These are phyloP conservation scores for Candida bentonensis DNA, from an alignment of 805 yeast genomes.

Conservation along the genomic window DNA sequence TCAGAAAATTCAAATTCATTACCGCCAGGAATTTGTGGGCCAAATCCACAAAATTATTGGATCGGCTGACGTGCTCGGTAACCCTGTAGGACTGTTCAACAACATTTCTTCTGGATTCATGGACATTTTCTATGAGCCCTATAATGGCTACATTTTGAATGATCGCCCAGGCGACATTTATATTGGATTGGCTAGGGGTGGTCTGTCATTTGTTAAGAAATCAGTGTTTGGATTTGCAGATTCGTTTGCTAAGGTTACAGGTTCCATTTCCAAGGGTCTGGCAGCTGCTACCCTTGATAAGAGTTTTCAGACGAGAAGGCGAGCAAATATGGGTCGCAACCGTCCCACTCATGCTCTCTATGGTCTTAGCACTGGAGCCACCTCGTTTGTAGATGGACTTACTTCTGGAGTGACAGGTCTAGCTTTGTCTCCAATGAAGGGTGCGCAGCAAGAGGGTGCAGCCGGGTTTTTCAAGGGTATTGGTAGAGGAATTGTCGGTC, in stretches of 20 bases:
- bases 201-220: constrained; percentile 83
- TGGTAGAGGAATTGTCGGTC: constrained; percentile 88
- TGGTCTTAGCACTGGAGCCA: constrained; percentile 76
- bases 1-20: constrained; percentile 66
- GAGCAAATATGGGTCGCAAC: constrained; percentile 61
- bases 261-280: constrained; percentile 87
- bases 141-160: constrained; percentile 84
- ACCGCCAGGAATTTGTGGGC: constrained; percentile 80
- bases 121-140: constrained; percentile 95
- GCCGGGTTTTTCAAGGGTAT: constrained; percentile 85
- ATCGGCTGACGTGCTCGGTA: constrained; percentile 91
- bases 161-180: constrained; percentile 96
- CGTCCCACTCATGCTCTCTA: constrained; percentile 73
- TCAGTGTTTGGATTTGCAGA: constrained; percentile 92
- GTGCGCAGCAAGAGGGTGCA: constrained; percentile 81
- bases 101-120: constrained; percentile 87
- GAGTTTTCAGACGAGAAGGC: constrained; percentile 68
- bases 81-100: constrained; percentile 93
- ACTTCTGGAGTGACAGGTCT: constrained; percentile 82
- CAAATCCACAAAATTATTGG: constrained; percentile 89
- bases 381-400: constrained; percentile 73
- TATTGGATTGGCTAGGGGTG: constrained; percentile 91
- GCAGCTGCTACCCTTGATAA: constrained; percentile 82
- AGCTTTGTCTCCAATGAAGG: constrained; percentile 82
- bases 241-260: constrained; percentile 83